Evolutionary conservation across 2,329 filamentous ascomycete species (phyloP).

Genomic region (Fulvia fulva): DNA sequence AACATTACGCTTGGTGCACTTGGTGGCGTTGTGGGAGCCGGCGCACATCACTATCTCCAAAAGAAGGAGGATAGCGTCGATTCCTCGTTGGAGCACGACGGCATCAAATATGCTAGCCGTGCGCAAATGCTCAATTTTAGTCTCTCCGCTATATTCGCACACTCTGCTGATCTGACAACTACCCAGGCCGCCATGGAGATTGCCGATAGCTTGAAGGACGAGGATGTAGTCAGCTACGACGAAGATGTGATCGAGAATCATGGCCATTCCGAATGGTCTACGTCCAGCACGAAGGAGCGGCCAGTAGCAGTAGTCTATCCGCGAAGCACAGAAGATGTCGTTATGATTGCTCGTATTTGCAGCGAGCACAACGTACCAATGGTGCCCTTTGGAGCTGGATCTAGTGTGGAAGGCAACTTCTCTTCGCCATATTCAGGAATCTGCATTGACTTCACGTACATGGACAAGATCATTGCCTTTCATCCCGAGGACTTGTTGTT

Average conservation of each 20-base stretch:
- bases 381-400: slow-evolving; percentile 21
- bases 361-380: slow-evolving; percentile 17
- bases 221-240: slow-evolving; percentile 19
- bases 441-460: slow-evolving; percentile 82
- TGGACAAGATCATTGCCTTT: slow-evolving; percentile 76
- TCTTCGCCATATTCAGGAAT: slow-evolving; percentile 81
- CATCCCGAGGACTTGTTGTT: slow-evolving; percentile 83
- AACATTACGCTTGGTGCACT: not conserved
- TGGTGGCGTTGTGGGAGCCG: not conserved
- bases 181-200: slow-evolving; percentile 18
- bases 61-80: not conserved
- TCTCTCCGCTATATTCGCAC: not conserved
- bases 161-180: not conserved
- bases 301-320: slow-evolving; percentile 22
- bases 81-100: not conserved
- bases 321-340: slow-evolving; percentile 15
- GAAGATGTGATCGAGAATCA: slow-evolving; percentile 23
- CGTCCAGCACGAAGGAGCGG: slow-evolving; percentile 15
- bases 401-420: slow-evolving; percentile 74
- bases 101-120: slow-evolving; percentile 12
- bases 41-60: not conserved
- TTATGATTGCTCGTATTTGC: slow-evolving; percentile 15
- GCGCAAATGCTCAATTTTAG: slow-evolving; percentile 18
- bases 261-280: slow-evolving; percentile 21
- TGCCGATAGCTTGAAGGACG: slow-evolving; percentile 1